phyloP scores from a whole-genome alignment of 257 asterid species.

The Nicotiana undulata region DNA sequence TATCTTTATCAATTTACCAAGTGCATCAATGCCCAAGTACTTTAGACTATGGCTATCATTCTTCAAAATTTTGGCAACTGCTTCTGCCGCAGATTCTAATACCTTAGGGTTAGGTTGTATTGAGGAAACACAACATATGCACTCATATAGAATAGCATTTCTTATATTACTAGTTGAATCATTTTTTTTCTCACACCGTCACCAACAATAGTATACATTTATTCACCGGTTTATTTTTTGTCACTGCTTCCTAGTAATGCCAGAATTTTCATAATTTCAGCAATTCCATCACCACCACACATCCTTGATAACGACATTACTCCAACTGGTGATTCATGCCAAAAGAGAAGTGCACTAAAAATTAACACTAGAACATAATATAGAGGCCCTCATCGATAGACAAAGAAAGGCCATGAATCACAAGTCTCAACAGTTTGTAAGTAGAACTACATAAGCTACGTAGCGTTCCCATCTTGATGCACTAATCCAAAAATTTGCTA shows the following conservation, averaged over 20 bases:
- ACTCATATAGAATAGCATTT: conserved; percentile 86
- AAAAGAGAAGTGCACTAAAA: too few species aligned
- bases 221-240: conserved; percentile 90
- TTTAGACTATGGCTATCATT: conserved; percentile 99
- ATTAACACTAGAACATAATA: too few species aligned
- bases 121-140: conserved; percentile 87
- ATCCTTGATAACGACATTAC: too few species aligned
- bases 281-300: too few species aligned
- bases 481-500: too few species aligned
- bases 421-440: too few species aligned
- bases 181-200: conserved; percentile 78
- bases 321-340: too few species aligned
- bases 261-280: conserved; percentile 84
- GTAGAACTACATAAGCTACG: too few species aligned
- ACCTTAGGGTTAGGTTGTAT: conserved; percentile 79
- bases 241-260: conserved; percentile 75
- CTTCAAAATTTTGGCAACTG: conserved; percentile 76
- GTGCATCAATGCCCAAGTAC: too few species aligned
- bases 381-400: too few species aligned
- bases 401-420: too few species aligned
- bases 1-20: conserved; percentile 85
- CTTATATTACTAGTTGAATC: conserved; percentile 86
- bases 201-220: conserved; percentile 82
- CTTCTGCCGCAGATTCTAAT: conserved; percentile 87
- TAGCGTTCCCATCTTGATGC: too few species aligned